Percentiles rank a stretch among this genome's conserved stretches.
Conservation (phyloP, 1,284 basidiomycete genomes). For the Malassezia sympodialis region DNA sequence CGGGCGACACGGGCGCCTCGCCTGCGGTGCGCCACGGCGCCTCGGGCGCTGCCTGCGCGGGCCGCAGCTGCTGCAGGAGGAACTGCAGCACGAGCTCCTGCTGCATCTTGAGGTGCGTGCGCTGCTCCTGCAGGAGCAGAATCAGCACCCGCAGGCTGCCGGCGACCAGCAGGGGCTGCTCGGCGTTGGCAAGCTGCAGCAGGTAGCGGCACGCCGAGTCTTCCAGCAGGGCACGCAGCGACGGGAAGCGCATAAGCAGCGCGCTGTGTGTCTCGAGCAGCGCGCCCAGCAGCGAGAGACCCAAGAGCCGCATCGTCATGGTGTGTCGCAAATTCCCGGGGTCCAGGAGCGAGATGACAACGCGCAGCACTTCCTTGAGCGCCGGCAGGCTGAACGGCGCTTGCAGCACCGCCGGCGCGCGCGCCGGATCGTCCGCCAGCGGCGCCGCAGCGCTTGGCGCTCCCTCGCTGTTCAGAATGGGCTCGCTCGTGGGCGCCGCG, state of each 20-base stretch:
- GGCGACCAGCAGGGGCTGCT: constrained; percentile 69
- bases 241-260: constrained; percentile 59
- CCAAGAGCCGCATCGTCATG: constrained; percentile 83
- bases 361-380: constrained; percentile 80
- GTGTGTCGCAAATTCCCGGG: constrained; percentile 90
- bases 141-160: constrained; percentile 73
- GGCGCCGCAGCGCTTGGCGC: neutral
- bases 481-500: too few species aligned
- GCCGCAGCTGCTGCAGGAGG: constrained; percentile 72
- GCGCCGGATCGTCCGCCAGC: neutral
- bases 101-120: constrained; percentile 81
- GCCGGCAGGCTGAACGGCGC: constrained; percentile 75
- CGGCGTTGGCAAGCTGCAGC: constrained; percentile 60
- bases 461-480: neutral
- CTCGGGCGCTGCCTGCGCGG: constrained; percentile 35
- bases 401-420: neutral
- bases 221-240: constrained; percentile 62
- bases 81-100: constrained; percentile 90
- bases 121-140: constrained; percentile 78
- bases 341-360: constrained; percentile 87
- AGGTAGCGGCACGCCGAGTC: constrained; percentile 92
- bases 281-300: constrained; percentile 76
- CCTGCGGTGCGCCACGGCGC: constrained; percentile 45
- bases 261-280: constrained; percentile 75
- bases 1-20: neutral